Evolutionary conservation across 2,329 filamentous ascomycete species (phyloP), one percentile per base, ranked within the genome.

Genomic region (Byssothecium circinans): DNA sequence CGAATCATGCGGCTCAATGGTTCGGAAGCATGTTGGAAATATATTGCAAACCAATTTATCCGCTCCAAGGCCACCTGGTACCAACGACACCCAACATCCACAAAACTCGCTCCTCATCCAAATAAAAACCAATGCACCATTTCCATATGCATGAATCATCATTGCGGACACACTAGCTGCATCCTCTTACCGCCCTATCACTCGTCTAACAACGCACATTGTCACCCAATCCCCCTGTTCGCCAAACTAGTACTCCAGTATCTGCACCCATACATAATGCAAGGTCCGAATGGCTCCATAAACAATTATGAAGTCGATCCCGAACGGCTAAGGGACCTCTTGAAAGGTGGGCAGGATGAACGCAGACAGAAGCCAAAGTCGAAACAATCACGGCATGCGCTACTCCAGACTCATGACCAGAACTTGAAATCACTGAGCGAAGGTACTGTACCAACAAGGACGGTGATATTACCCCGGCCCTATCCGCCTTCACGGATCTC

Each of bases 61-160:
- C 58, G 54, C 52, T 49, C 47, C 42, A 43, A 61, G 56, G 58
- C 46, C 60, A 62, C 56, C 52, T 62, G 47, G 52, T 52, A 49
- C 49, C 15, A 45, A 37, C 32, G 29, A n/a, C 29, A 29, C 42
- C 29, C 17, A 20, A 32, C 11, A 20, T 37, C 25, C 36, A 41
- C 45, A 52, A 45, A 49, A 49, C 29, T 22, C 15, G 20, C 25
- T 25, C 18, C 20, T 15, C 35, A 35, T 41, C 30, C 15, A 15
- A 8, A 25, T 27, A 25, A 11, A 25, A n/a, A 39, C 36, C 6
- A 39, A 25, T 17, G 14, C 36, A 39, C 36, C 36, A 39, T 39
- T 39, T 27, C 8, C 19, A 23, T 17, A 39, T 25, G 19, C 36
- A 39, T 7, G 19, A 25, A 5, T 39, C 14, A 10, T 39, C 20